These are phyloP conservation scores for Trichoderma polysporum DNA, from an alignment of 2,329 filamentous ascomycete genomes.

Conservation along the genomic window DNA sequence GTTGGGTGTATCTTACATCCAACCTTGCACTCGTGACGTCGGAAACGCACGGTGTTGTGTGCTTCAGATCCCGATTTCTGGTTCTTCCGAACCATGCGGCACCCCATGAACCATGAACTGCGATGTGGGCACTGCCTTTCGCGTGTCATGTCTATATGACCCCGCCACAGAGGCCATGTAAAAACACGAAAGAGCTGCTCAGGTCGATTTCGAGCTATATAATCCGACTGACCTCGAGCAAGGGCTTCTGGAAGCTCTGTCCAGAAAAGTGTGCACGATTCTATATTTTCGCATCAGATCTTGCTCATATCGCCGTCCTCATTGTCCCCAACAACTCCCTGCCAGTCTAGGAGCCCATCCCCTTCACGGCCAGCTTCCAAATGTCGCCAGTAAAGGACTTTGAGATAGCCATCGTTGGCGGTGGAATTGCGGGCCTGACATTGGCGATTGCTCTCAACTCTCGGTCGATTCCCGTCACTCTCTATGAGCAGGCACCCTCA, in stretches of 20 bases:
- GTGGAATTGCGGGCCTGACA: slow-evolving; percentile 51
- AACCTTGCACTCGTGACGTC: neutral
- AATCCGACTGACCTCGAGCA: neutral
- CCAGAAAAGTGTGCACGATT: neutral
- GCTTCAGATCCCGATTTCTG: neutral
- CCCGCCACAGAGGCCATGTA: neutral
- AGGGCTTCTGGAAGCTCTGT: neutral
- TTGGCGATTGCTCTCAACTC: slow-evolving; percentile 48
- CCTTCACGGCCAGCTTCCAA: neutral
- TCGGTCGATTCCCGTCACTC: slow-evolving; percentile 42
- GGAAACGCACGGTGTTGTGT: neutral
- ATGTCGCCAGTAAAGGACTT: neutral
- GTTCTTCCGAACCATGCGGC: neutral
- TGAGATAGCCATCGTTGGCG: slow-evolving; percentile 51
- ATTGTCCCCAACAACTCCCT: neutral
- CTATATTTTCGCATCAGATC: neutral
- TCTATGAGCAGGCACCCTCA: slow-evolving; percentile 47
- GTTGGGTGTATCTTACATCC: neutral
- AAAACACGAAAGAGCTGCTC: neutral
- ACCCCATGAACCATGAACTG: neutral
- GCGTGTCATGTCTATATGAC: neutral
- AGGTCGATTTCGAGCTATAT: neutral
- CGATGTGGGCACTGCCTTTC: neutral
- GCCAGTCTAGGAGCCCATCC: no score
- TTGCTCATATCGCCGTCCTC: neutral